Evolutionary conservation across 23 red algal species (phyloP), one percentile per base, ranked within the genome.

Genomic region (Pyropia haitanensis): DNA sequence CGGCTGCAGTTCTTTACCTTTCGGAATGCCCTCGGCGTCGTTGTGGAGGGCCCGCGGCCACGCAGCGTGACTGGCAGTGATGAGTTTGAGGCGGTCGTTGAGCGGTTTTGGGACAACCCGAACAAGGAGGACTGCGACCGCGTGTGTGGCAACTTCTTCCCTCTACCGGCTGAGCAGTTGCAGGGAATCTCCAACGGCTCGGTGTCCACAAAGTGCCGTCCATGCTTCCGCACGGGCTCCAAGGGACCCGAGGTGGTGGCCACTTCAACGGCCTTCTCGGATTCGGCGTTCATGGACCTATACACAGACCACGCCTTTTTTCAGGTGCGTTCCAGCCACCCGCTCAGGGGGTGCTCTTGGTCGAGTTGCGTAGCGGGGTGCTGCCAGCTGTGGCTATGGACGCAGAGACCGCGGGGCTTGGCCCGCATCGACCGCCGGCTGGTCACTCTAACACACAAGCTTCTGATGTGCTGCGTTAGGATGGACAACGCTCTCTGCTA

Each of bases 51-150:
- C 39, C 23, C 72, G 13, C 31, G 1, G 0, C 72, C 72, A 16
- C 2, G 5, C 18, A 7, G 0, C 17, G 27, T 21, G 21, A 2
- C 14, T 3, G 68, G 21, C 32, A 17, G 27, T 27, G 18, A 23
- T 22, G 39, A 68, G 27, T 77, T 77, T 44, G 55, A 64, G 57
- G 12, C 5, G 26, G 72, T 52, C 21, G 72, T 77, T 14, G 72
- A 77, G 18, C 72, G 72, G 25, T 77, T 65, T 24, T 77, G 72
- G 72, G 72, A 77, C 60, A 77, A 77, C 60, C 72, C 72, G 2
- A 12, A 18, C 17, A 32, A 9, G n/a, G 72, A 77, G 31, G 60
- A 77, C 60, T 77, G 72, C 44, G 60, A 68, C 28, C 16, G 33
- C 33, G 24, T 19, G 2, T 58, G 63, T 2, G 72, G 72, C 17